Evolutionary conservation across 371 early-diverging fungal genomes (phyloP).

Genomic region (Circinella minor): DNA sequence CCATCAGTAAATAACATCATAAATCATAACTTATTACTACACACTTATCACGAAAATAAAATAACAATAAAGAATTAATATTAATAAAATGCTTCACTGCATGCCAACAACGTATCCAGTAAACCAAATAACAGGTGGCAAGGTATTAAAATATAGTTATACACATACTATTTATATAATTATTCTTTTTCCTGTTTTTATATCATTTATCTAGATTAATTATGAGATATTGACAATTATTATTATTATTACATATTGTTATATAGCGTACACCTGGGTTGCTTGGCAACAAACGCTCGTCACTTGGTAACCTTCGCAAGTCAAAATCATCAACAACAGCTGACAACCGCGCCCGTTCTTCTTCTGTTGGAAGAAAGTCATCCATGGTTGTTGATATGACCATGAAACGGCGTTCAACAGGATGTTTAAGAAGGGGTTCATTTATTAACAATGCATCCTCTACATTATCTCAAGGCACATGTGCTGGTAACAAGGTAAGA

Average conservation of each 20-base stretch:
- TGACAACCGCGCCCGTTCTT: constrained; percentile 14
- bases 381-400: constrained; percentile 28
- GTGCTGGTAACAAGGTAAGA: constrained; percentile 14
- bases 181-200: no score
- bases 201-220: no score
- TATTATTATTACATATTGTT: not conserved
- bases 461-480: constrained; percentile 7
- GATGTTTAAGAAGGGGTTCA: constrained; percentile 47
- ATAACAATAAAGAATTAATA: no score
- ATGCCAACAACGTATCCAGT: constrained; percentile 11
- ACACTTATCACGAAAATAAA: no score
- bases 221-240: not conserved
- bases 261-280: constrained; percentile 21
- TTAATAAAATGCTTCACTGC: constrained; percentile 10
- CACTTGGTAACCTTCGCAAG: constrained; percentile 40
- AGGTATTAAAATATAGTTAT: not conserved
- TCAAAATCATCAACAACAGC: constrained; percentile 50
- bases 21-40: no score
- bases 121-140: constrained; percentile 2
- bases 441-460: constrained; percentile 20
- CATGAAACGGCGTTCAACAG: constrained; percentile 53
- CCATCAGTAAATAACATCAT: no score
- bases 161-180: no score
- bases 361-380: constrained; percentile 17
- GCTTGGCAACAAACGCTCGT: constrained; percentile 38